Evolutionary conservation across 208 protist genomes (phyloP), one percentile per base, ranked within the genome.

Genomic region (Wallacemonas rigidus): DNA sequence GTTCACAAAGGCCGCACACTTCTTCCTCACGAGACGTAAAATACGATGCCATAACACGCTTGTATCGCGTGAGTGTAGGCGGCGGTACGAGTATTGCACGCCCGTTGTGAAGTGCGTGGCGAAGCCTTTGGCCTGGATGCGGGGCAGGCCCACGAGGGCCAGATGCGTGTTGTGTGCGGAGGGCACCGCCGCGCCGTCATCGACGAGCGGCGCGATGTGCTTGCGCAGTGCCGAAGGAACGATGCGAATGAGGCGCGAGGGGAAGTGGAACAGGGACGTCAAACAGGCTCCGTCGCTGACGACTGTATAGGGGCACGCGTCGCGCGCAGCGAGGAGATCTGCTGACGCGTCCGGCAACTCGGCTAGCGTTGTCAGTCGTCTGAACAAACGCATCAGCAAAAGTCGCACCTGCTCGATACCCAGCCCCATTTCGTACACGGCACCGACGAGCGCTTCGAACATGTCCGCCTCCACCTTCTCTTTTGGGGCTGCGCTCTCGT

Each of bases 31-130:
- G 41, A 75, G 71, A 17, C 64, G 57, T 9, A 92, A 72, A 54
- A 92, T 79, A 65, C 87, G 78, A 69, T 90, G 89, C 57, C 79
- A 79, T 57, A 92, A n/a, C 0, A 40, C 62, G 35, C 61, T 72
- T 7, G 65, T 64, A 62, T 89, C 81, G 50, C 74, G 74, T 26
- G 58, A 70, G 45, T 74, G 43, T 41, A 90, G 71, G 55, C 76
- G 79, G 44, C 87, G 84, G 72, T 92, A 92, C 15, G 81, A 80
- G 76, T 85, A 90, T 4, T 48, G 62, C 7, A 4, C 12, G n/a
- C 84, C 85, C 38, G 84, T 92, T 14, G 85, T 90, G 69, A 92
- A 92, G 71, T 88, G 81, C 17, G 84, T 88, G 2, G 87, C 81
- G 43, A 65, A 88, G 12, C 45, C 56, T 71, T 92, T 92, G 12